These are phyloP conservation scores for Sphaerulina populicola DNA, from an alignment of 2,329 filamentous ascomycete species.

Conservation along the genomic window DNA sequence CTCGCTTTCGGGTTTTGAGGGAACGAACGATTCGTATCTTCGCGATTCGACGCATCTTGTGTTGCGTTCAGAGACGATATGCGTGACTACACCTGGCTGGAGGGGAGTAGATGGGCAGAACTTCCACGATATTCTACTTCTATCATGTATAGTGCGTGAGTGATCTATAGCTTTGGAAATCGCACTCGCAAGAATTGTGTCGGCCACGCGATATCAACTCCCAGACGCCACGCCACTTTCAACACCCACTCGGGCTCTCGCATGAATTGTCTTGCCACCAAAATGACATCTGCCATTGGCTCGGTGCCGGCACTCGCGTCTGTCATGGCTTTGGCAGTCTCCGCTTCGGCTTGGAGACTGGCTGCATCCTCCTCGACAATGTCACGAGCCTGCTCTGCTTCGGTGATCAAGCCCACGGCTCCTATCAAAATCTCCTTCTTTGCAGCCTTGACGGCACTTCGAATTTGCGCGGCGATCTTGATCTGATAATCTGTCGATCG, in stretches of 20 bases:
- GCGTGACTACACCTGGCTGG: too few relatives aligned
- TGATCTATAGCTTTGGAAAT: constrained; percentile 24
- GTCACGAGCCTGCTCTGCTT: constrained; percentile 44
- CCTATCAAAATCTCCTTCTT: constrained; percentile 42
- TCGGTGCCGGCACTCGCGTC: constrained; percentile 25
- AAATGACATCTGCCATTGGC: constrained; percentile 42
- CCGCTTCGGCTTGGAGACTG: constrained; percentile 22
- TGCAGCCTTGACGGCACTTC: constrained; percentile 33
- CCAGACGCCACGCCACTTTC: constrained; percentile 43
- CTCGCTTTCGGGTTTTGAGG: too few relatives aligned
- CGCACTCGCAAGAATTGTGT: constrained; percentile 38
- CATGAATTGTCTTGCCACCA: constrained; percentile 49
- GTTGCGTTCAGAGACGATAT: too few relatives aligned
- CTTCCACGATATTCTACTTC: not conserved
- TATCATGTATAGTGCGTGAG: not conserved
- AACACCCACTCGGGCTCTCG: constrained; percentile 50
- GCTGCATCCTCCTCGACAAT: constrained; percentile 36
- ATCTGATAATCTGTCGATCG: constrained; percentile 43
- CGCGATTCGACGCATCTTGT: too few relatives aligned
- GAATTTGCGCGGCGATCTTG: constrained; percentile 42
- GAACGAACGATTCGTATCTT: too few relatives aligned
- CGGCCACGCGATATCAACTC: constrained; percentile 43
- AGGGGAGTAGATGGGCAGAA: not conserved
- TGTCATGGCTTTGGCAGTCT: constrained; percentile 34
- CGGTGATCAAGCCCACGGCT: constrained; percentile 47